phyloP scores from a whole-genome alignment of 208 protist species.

The Trypanosomatidae sp. region DNA sequence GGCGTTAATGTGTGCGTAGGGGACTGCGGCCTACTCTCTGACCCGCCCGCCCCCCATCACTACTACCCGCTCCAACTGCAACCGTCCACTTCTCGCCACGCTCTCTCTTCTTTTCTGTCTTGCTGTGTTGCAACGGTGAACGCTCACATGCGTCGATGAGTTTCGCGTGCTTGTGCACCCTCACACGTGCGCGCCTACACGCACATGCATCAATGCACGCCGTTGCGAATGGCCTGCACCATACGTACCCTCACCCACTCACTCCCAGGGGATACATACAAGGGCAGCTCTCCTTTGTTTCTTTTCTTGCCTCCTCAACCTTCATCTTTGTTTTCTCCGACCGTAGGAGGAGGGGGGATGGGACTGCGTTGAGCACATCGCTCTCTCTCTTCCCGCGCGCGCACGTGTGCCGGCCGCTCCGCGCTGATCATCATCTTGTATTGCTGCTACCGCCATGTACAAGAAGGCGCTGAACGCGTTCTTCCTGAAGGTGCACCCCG shows the following conservation, averaged over 20 bases:
- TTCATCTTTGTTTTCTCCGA: not conserved
- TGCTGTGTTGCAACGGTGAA: not conserved
- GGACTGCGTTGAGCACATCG: not conserved
- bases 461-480: conserved; percentile 92
- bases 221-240: too few relatives aligned
- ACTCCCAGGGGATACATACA: not conserved
- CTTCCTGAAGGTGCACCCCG: conserved; percentile 92
- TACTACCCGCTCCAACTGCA: not conserved
- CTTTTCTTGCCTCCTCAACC: not conserved
- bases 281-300: not conserved
- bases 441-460: conserved; percentile 59
- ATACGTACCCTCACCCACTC: too few relatives aligned
- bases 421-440: not conserved
- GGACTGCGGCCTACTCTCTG: not conserved
- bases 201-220: not conserved
- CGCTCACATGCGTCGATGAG: not conserved
- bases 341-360: not conserved
- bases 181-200: too few relatives aligned
- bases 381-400: not conserved
- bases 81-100: not conserved
- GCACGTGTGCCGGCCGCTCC: not conserved
- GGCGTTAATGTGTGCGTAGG: not conserved
- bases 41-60: not conserved
- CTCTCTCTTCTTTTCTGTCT: not conserved
- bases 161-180: not conserved